phyloP scores from a whole-genome alignment of 805 yeast species.

The Candida endomychidarum region DNA sequence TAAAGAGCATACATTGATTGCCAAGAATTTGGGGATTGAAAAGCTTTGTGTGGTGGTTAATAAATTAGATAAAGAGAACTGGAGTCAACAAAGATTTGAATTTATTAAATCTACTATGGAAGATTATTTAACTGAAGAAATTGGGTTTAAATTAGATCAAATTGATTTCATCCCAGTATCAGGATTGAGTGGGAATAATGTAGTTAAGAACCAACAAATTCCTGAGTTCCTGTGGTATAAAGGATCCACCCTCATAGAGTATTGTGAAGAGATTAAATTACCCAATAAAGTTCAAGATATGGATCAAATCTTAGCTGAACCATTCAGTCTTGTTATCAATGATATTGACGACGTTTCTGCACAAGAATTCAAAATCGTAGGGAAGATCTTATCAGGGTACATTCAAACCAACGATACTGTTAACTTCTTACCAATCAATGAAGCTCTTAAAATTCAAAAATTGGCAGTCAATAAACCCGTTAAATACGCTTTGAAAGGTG shows the following conservation, averaged over 20 bases:
- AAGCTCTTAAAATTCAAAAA: slow-evolving; percentile 43
- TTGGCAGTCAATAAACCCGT: slow-evolving; percentile 39
- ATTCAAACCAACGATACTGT: slow-evolving; percentile 72
- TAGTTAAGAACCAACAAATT: slow-evolving; percentile 42
- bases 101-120: slow-evolving; percentile 50
- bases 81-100: slow-evolving; percentile 54
- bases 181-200: slow-evolving; percentile 68
- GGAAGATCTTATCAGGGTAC: slow-evolving; percentile 66
- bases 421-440: slow-evolving; percentile 53
- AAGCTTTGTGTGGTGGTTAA: slow-evolving; percentile 62
- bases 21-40: slow-evolving; percentile 65
- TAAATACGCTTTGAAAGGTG: slow-evolving; percentile 60
- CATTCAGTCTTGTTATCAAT: slow-evolving; percentile 59
- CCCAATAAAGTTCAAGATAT: slow-evolving; percentile 13
- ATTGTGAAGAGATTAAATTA: slow-evolving; percentile 35
- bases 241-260: slow-evolving; percentile 43
- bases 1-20: slow-evolving; percentile 72
- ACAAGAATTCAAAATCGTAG: slow-evolving; percentile 54
- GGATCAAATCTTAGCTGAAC: slow-evolving; percentile 28
- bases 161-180: slow-evolving; percentile 64
- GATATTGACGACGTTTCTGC: slow-evolving; percentile 55
- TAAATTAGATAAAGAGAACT: slow-evolving; percentile 64
- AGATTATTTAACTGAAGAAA: slow-evolving; percentile 51
- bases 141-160: slow-evolving; percentile 46
- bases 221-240: slow-evolving; percentile 44